A percentile compares a stretch with the other conserved stretches of the same genome.
These are phyloP conservation scores for Thermomucor indicae-seudaticae DNA, from an alignment of 371 early-diverging fungal species.

Conservation along the genomic window DNA sequence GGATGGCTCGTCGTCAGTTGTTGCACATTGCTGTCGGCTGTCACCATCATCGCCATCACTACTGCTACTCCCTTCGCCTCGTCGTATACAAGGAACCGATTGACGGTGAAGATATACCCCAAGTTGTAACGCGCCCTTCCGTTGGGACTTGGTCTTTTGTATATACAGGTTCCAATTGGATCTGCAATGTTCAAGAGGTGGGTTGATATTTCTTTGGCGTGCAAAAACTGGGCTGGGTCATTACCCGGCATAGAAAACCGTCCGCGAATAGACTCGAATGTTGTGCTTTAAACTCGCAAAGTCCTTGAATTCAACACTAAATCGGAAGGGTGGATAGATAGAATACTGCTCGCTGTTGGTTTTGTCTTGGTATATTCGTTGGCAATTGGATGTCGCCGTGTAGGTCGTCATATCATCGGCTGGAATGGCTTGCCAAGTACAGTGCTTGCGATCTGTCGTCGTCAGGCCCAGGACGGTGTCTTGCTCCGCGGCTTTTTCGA, in stretches of 20 bases:
- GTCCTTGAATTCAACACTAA: slow-evolving; percentile 51
- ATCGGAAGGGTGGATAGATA: slow-evolving; percentile 52
- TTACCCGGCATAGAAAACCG: slow-evolving; percentile 58
- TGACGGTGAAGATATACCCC: slow-evolving; percentile 56
- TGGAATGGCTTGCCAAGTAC: slow-evolving; percentile 31
- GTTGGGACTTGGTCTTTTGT: slow-evolving; percentile 42
- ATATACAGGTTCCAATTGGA: slow-evolving; percentile 60
- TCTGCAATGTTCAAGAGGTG: slow-evolving; percentile 20
- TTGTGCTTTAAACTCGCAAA: slow-evolving; percentile 29
- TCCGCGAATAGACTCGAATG: slow-evolving; percentile 41
- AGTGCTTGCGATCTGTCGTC: slow-evolving; percentile 1
- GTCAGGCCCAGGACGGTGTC: slow-evolving; percentile 32
- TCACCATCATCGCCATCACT: neutral
- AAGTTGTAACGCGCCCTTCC: slow-evolving; percentile 35
- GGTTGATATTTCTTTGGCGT: too few relatives aligned
- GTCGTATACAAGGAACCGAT: slow-evolving; percentile 29
- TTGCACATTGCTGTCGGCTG: slow-evolving; percentile 7
- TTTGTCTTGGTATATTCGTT: too few relatives aligned
- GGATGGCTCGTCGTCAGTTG: slow-evolving; percentile 8
- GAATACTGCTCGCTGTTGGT: slow-evolving; percentile 19
- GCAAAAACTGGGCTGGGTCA: too few relatives aligned
- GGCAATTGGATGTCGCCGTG: slow-evolving; percentile 41
- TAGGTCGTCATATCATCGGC: slow-evolving; percentile 51
- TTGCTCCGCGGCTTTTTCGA: slow-evolving; percentile 42
- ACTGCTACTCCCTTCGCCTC: neutral